These are phyloP conservation scores for Russula dissimulans DNA, from an alignment of 768 basidiomycete genomes.

Conservation along the genomic window DNA sequence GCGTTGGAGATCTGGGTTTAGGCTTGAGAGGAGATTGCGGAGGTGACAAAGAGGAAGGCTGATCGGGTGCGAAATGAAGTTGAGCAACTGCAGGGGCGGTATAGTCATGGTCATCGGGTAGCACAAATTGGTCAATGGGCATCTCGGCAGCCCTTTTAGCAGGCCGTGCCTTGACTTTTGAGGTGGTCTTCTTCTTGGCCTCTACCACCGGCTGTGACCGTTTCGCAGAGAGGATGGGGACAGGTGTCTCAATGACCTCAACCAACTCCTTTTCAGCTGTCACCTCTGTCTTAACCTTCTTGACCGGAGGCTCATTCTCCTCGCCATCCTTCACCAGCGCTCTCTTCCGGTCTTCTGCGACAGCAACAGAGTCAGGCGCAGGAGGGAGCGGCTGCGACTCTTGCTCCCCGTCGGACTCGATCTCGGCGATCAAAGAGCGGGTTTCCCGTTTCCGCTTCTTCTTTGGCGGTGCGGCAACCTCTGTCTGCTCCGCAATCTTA, in stretches of 20 bases:
- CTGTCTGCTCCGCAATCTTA: constrained; percentile 28
- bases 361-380: constrained; percentile 20
- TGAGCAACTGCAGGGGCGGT: constrained; percentile 42
- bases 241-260: constrained; percentile 13
- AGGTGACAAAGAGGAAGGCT: constrained; percentile 42
- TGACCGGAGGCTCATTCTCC: constrained; percentile 37
- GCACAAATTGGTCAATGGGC: constrained; percentile 39
- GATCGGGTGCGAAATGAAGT: constrained; percentile 37
- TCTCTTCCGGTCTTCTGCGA: constrained; percentile 25
- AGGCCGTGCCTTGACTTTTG: constrained; percentile 34
- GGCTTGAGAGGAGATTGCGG: constrained; percentile 37
- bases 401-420: constrained; percentile 58
- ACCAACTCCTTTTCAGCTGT: constrained; percentile 13
- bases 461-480: constrained; percentile 37
- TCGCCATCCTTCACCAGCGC: constrained; percentile 25
- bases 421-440: constrained; percentile 31
- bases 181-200: constrained; percentile 32
- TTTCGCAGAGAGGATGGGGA: constrained; percentile 10
- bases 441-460: constrained; percentile 51
- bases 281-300: constrained; percentile 28
- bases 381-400: constrained; percentile 7
- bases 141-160: constrained; percentile 21
- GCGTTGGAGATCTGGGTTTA: constrained; percentile 34
- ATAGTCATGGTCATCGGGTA: constrained; percentile 41
- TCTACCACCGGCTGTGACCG: constrained; percentile 14